phyloP scores from a whole-genome alignment of 108 stramenopile genomes.

The Conticribra guillardii region DNA sequence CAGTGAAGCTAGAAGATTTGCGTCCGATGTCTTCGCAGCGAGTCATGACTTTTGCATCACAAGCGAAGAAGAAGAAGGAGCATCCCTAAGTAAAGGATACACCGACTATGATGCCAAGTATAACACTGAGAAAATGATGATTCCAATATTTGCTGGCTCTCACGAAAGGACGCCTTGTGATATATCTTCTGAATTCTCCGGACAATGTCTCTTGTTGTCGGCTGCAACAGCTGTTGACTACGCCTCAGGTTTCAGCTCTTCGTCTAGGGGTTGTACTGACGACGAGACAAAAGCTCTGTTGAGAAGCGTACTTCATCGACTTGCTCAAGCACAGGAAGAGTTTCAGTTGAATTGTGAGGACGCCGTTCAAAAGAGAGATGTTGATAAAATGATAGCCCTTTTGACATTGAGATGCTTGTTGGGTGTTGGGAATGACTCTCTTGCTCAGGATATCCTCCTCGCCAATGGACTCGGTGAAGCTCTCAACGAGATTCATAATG shows the following conservation, averaged over 20 bases:
- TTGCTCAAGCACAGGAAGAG: conserved; percentile 43
- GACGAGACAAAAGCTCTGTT: conserved; percentile 15
- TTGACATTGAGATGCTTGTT: conserved; percentile 41
- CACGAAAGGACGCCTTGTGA: conserved; percentile 21
- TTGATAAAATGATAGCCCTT: conserved; percentile 35
- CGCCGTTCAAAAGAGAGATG: conserved; percentile 11
- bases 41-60: conserved; percentile 55
- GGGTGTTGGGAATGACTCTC: conserved; percentile 43
- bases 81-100: conserved; percentile 33
- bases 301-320: conserved; percentile 30
- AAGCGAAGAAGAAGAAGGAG: conserved; percentile 56
- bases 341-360: conserved; percentile 39
- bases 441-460: conserved; percentile 15
- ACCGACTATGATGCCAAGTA: conserved; percentile 46
- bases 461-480: conserved; percentile 14
- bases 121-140: conserved; percentile 15
- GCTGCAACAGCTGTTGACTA: conserved; percentile 43
- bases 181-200: conserved; percentile 46
- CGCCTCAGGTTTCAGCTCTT: neutral
- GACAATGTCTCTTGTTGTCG: conserved; percentile 48
- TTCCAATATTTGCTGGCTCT: conserved; percentile 21
- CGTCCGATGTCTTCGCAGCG: conserved; percentile 47
- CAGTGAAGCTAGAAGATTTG: conserved; percentile 27
- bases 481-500: conserved; percentile 13
- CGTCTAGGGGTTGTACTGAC: neutral